A percentile compares a stretch with the other conserved stretches of the same genome.
phyloP scores from a whole-genome alignment of 495 filamentous ascomycete species.

The Penicillium daleae region DNA sequence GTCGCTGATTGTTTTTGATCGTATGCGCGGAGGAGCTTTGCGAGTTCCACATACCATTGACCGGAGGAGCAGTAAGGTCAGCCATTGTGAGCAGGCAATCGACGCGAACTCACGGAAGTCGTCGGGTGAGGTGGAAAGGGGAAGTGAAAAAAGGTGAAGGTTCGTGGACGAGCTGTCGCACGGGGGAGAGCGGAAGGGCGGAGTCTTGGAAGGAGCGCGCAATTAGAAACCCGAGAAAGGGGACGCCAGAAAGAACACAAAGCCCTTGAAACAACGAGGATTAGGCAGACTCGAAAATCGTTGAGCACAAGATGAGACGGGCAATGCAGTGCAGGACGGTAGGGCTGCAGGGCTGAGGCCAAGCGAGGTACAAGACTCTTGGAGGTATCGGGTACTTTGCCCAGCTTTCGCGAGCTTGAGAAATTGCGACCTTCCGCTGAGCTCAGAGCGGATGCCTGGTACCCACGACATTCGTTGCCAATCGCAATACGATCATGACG shows the following conservation, averaged over 20 bases:
- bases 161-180: constrained; percentile 20
- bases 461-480: constrained; percentile 7
- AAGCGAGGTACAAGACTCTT: constrained; percentile 14
- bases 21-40: neutral
- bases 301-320: neutral
- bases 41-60: constrained; percentile 20
- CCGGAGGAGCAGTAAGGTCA: constrained; percentile 14
- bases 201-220: neutral
- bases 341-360: constrained; percentile 35
- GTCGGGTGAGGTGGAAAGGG: neutral
- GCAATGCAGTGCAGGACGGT: constrained; percentile 10
- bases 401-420: neutral
- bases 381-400: constrained; percentile 8
- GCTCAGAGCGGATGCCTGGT: neutral
- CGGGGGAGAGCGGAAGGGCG: constrained; percentile 12
- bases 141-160: neutral
- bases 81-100: constrained; percentile 18
- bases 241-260: neutral
- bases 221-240: neutral
- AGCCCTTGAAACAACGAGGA: neutral
- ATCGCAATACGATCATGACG: constrained; percentile 22
- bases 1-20: neutral
- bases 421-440: neutral
- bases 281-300: constrained; percentile 11
- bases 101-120: constrained; percentile 14